A percentile compares a stretch with the other conserved stretches of the same genome.
Evolutionary conservation across 2,329 filamentous ascomycete species (phyloP).

Genomic region (Monilinia laxa): DNA sequence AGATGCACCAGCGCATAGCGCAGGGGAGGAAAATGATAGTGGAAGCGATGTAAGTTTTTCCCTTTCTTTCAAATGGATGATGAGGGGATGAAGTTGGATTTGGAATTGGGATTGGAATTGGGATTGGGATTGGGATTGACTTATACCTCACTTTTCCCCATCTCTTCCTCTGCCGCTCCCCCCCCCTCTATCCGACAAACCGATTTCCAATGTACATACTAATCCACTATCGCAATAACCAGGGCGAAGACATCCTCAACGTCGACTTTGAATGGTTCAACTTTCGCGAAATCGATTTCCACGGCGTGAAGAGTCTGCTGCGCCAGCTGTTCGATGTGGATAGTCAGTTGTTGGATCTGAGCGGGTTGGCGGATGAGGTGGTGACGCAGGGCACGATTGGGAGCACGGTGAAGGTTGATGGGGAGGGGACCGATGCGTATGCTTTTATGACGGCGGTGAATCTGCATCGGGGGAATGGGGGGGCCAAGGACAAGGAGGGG

Average conservation of each 20-base stretch:
- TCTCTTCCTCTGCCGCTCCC: background rate
- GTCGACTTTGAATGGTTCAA: constrained; percentile 99
- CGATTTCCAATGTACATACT: background rate
- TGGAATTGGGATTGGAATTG: background rate
- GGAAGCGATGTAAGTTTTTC: constrained; percentile 34
- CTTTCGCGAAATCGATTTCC: constrained; percentile 89
- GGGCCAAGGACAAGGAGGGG: constrained; percentile 67
- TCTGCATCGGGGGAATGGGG: constrained; percentile 67
- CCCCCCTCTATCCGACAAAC: background rate
- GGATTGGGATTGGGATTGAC: background rate
- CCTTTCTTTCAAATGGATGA: background rate
- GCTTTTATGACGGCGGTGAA: constrained; percentile 90
- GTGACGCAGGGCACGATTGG: constrained; percentile 84
- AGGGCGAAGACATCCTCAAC: constrained; percentile 90
- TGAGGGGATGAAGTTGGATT: background rate
- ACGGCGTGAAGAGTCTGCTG: constrained; percentile 85
- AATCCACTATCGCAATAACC: background rate
- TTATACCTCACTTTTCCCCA: background rate
- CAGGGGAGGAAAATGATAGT: constrained; percentile 35
- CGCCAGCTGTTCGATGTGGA: constrained; percentile 93
- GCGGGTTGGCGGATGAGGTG: constrained; percentile 80
- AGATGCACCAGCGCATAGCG: constrained; percentile 35
- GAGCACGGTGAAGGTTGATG: constrained; percentile 96
- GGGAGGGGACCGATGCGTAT: constrained; percentile 88
- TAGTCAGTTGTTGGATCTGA: constrained; percentile 80